Evolutionary conservation across 2,329 filamentous ascomycete species (phyloP).

Genomic region (Nannizziopsis barbatae): DNA sequence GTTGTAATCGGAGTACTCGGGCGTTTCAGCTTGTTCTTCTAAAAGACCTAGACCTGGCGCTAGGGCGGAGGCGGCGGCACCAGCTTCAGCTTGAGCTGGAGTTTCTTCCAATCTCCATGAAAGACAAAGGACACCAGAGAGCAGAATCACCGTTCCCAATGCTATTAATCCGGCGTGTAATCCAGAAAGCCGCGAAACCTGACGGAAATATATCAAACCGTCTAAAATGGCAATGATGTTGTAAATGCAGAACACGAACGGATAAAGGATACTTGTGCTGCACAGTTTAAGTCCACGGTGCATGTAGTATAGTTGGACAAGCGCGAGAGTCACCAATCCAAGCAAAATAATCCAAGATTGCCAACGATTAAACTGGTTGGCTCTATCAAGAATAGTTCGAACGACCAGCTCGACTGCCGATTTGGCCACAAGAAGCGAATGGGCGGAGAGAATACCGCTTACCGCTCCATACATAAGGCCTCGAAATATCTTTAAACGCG

Average conservation of each 20-base stretch:
- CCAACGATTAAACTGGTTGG: slow-evolving; percentile 92
- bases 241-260: slow-evolving; percentile 95
- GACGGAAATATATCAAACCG: slow-evolving; percentile 91
- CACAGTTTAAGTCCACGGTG: slow-evolving; percentile 88
- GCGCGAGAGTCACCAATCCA: slow-evolving; percentile 65
- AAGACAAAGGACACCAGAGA: slow-evolving; percentile 77
- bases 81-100: slow-evolving; percentile 32
- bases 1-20: slow-evolving; percentile 18
- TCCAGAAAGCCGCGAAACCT: slow-evolving; percentile 65
- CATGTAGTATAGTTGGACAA: slow-evolving; percentile 89
- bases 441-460: slow-evolving; percentile 85
- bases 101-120: slow-evolving; percentile 81
- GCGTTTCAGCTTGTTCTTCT: slow-evolving; percentile 39
- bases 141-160: slow-evolving; percentile 72
- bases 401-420: slow-evolving; percentile 92
- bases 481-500: slow-evolving; percentile 61
- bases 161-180: slow-evolving; percentile 63
- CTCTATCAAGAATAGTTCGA: slow-evolving; percentile 67
- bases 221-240: slow-evolving; percentile 98
- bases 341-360: slow-evolving; percentile 87
- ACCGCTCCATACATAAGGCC: slow-evolving; percentile 83
- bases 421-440: slow-evolving; percentile 86
- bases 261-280: slow-evolving; percentile 90
- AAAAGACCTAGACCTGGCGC: slow-evolving; percentile 74
- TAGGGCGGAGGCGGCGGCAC: slow-evolving; percentile 50